Percentiles rank a stretch among this genome's conserved stretches.
phyloP scores from a whole-genome alignment of 495 filamentous ascomycete genomes.

The Tuber borchii region DNA sequence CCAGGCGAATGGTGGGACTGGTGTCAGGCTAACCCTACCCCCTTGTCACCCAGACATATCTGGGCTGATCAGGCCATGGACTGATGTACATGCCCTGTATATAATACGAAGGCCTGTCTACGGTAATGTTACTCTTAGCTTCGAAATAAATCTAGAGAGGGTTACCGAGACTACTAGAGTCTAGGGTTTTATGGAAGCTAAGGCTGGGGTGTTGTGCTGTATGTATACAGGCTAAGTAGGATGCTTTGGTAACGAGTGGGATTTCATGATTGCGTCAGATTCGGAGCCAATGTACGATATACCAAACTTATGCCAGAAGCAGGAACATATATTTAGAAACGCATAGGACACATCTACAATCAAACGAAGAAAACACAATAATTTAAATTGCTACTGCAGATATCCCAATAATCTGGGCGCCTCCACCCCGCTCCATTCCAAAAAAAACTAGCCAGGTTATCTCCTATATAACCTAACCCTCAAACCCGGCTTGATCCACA shows the following conservation, averaged over 20 bases:
- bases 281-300: background rate
- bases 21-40: constrained; percentile 44
- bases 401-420: background rate
- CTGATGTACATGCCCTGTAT: background rate
- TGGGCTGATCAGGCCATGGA: constrained; percentile 41
- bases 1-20: constrained; percentile 52
- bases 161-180: too few species aligned
- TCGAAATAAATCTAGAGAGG: too few species aligned
- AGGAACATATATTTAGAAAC: background rate
- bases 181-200: too few species aligned
- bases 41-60: constrained; percentile 40
- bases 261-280: background rate
- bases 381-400: background rate
- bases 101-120: too few species aligned
- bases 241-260: background rate
- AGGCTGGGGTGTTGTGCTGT: constrained; percentile 16
- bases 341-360: background rate
- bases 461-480: constrained; percentile 23
- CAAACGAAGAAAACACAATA: background rate
- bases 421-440: background rate
- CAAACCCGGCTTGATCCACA: constrained; percentile 45
- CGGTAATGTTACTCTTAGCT: too few species aligned
- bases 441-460: background rate
- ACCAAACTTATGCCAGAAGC: background rate
- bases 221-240: background rate